These are phyloP conservation scores for Teunomyces aglyptinius DNA, from an alignment of 805 yeast genomes.

Conservation along the genomic window DNA sequence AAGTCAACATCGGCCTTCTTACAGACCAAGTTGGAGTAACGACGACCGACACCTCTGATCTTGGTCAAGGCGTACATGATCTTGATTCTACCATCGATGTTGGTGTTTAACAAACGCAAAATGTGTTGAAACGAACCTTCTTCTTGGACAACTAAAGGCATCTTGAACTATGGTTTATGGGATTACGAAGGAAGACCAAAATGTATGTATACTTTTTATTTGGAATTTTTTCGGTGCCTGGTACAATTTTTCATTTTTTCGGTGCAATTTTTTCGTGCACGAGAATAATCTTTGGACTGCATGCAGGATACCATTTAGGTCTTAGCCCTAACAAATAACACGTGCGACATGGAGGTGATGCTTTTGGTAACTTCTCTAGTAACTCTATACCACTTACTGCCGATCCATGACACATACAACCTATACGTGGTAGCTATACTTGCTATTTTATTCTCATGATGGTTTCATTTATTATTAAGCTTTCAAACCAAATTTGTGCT, in stretches of 20 bases:
- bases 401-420: not conserved
- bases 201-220: constrained; percentile 19
- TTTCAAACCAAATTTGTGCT: not conserved
- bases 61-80: constrained; percentile 99
- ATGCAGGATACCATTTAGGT: not conserved
- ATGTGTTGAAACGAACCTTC: constrained; percentile 99
- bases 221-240: constrained; percentile 5
- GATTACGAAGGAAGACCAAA: constrained; percentile 13
- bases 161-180: constrained; percentile 38
- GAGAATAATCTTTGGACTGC: not conserved
- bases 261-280: constrained; percentile 5
- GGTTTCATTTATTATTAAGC: not conserved
- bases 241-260: constrained; percentile 4
- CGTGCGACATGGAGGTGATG: constrained; percentile 2
- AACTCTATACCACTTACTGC: no score
- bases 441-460: not conserved
- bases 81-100: constrained; percentile 99
- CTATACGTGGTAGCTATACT: not conserved
- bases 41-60: constrained; percentile 99
- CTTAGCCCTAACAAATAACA: constrained; percentile 10
- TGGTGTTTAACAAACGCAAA: constrained; percentile 99
- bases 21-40: constrained; percentile 99
- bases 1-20: constrained; percentile 99
- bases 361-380: no score
- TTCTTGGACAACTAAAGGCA: constrained; percentile 98